Conservation (phyloP, 2,329 filamentous ascomycete genomes). For the Passalora sequoiae region DNA sequence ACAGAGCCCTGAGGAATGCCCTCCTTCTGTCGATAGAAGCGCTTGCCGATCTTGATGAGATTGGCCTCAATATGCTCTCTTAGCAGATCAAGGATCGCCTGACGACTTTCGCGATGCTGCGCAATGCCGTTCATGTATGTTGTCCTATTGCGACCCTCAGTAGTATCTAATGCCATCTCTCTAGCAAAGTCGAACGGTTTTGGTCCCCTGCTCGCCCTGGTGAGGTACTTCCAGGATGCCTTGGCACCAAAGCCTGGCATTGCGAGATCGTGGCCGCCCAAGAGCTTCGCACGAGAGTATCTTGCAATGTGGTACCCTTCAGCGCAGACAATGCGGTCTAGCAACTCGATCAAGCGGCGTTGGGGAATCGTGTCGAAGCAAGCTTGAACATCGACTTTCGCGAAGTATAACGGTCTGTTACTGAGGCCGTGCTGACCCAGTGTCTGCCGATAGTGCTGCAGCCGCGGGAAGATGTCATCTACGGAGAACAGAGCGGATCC, state of each 20-base stretch:
- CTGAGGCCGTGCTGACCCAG: slow-evolving; percentile 37
- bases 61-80: slow-evolving; percentile 77
- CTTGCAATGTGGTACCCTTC: slow-evolving; percentile 65
- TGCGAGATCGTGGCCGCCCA: slow-evolving; percentile 33
- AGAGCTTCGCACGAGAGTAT: slow-evolving; percentile 65
- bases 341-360: slow-evolving; percentile 61
- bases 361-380: slow-evolving; percentile 97
- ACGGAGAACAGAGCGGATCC: slow-evolving; percentile 78
- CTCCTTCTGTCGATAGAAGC: slow-evolving; percentile 76
- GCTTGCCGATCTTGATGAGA: slow-evolving; percentile 81
- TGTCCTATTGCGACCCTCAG: slow-evolving; percentile 52
- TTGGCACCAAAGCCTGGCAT: slow-evolving; percentile 33
- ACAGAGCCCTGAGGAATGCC: slow-evolving; percentile 94
- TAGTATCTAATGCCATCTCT: slow-evolving; percentile 22
- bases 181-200: slow-evolving; percentile 29
- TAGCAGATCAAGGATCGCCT: slow-evolving; percentile 63
- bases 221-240: slow-evolving; percentile 38
- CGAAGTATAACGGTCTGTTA: slow-evolving; percentile 65
- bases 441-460: slow-evolving; percentile 62
- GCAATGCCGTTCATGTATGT: slow-evolving; percentile 70
- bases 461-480: slow-evolving; percentile 67
- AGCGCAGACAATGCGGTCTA: slow-evolving; percentile 54
- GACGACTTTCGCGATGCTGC: slow-evolving; percentile 53
- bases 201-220: slow-evolving; percentile 35
- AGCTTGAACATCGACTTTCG: slow-evolving; percentile 83